Evolutionary conservation across 2,329 filamentous ascomycete species (phyloP), one percentile per base, ranked within the genome.

Genomic region (Microcyclospora pomicola): DNA sequence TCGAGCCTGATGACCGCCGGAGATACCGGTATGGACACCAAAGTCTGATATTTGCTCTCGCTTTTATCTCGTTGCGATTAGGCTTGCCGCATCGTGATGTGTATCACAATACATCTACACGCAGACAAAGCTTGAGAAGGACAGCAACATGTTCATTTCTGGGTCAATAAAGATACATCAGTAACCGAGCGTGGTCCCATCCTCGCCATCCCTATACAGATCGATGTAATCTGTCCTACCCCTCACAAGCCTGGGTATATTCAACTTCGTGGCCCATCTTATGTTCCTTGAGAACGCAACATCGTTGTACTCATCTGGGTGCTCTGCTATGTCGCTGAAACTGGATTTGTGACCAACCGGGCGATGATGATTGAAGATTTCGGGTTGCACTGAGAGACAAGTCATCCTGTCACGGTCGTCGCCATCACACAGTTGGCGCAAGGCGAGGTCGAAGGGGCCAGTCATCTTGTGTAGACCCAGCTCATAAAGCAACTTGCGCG

Each of bases 361-460:
- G 1, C 63, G 56, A 40, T 68, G 62, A 6, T 66, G 62, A 6
- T 65, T 58, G 46, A 71, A 66, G 2, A 71, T 44, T 14, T 58
- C 52, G 0, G 65, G 67, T 36, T 60, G 53, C 2, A 56, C 51
- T 0, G 60, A 54, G 39, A 69, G 30, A 52, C 65, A 61, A 30
- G 53, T 58, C 37, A 62, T 53, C 42, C 59, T 40, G 31, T 36
- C 10, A 31, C 48, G 38, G n/a, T 39, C 55, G 24, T 51, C 35
- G 15, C 49, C 44, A 27, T 53, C 42, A 37, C 53, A 45, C 34
- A 56, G 42, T 6, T 51, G 41, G 2, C 48, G 36, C 9, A 56
- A 36, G 48, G 50, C 48, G 36, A 50, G 43, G 35, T 58, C 53
- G 38, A 59, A 63, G 0, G 59, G 53, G 12, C 51, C 52, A 10